Conservation (phyloP, 495 filamentous ascomycete genomes). For the Geopyxis carbonaria region DNA sequence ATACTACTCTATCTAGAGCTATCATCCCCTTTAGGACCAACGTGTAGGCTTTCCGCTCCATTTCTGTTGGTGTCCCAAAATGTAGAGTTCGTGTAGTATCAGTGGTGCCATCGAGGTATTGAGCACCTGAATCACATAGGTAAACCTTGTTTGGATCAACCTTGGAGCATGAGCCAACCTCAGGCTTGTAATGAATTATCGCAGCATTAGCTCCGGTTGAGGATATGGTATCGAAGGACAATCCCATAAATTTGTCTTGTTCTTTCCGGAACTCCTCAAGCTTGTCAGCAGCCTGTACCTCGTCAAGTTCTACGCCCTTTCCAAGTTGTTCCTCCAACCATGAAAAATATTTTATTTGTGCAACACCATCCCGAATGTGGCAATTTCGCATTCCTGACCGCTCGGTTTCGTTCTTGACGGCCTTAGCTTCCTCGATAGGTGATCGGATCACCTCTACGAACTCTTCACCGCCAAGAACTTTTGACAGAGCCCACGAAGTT, state of each 20-base stretch:
- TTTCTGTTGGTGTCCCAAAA: conserved; percentile 67
- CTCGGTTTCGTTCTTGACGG: conserved; percentile 90
- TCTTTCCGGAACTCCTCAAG: conserved; percentile 67
- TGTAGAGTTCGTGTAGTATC: conserved; percentile 91
- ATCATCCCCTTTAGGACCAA: conserved; percentile 94
- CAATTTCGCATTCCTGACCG: conserved; percentile 84
- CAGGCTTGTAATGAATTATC: conserved; percentile 93
- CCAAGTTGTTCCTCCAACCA: conserved; percentile 86
- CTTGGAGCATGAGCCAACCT: conserved; percentile 58
- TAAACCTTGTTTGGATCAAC: conserved; percentile 84
- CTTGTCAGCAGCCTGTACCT: conserved; percentile 81
- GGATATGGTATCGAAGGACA: conserved; percentile 93
- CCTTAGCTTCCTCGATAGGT: conserved; percentile 83
- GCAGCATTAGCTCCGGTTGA: conserved; percentile 90
- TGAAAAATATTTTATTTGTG: conserved; percentile 81
- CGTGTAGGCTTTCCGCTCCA: conserved; percentile 84
- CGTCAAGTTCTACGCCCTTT: conserved; percentile 51
- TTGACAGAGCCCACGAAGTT: conserved; percentile 83
- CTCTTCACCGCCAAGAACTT: conserved; percentile 74
- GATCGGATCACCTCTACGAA: conserved; percentile 75
- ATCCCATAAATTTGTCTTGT: conserved; percentile 68
- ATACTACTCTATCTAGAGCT: conserved; percentile 68
- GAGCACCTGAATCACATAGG: conserved; percentile 90
- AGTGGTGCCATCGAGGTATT: conserved; percentile 91
- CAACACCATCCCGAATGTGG: conserved; percentile 87